phyloP scores from a whole-genome alignment of 2,329 filamentous ascomycete genomes.

The Aspergillus versicolor region DNA sequence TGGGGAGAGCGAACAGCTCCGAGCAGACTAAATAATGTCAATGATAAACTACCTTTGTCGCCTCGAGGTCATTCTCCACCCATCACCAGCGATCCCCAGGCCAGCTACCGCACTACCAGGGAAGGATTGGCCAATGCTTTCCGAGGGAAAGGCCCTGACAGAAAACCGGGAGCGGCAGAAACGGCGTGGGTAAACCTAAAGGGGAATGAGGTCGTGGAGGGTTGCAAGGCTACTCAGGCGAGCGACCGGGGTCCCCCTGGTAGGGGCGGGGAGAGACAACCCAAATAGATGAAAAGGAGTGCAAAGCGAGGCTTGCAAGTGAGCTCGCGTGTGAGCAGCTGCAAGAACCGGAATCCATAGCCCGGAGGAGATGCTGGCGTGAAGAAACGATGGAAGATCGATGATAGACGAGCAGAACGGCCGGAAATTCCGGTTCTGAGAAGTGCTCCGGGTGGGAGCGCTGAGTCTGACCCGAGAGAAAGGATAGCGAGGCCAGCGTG shows the following conservation, averaged over 20 bases:
- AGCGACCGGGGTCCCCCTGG: too few relatives aligned
- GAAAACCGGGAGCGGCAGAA: slow-evolving; percentile 25
- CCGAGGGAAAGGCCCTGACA: slow-evolving; percentile 21
- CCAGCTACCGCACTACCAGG: slow-evolving; percentile 11
- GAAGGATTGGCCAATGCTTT: slow-evolving; percentile 23
- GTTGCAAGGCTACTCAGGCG: neutral
- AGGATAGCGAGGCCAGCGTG: neutral
- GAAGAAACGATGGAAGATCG: too few relatives aligned
- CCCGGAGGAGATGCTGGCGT: too few relatives aligned
- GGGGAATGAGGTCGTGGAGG: slow-evolving; percentile 9
- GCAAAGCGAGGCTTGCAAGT: too few relatives aligned
- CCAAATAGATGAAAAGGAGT: too few relatives aligned
- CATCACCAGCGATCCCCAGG: slow-evolving; percentile 13
- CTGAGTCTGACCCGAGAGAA: slow-evolving; percentile 5
- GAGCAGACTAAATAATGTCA: neutral
- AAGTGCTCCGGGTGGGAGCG: neutral
- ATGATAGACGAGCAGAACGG: too few relatives aligned
- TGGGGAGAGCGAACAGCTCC: slow-evolving; percentile 9
- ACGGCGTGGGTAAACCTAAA: slow-evolving; percentile 20
- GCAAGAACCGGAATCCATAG: too few relatives aligned
- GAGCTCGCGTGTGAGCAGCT: too few relatives aligned
- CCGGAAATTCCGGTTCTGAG: too few relatives aligned
- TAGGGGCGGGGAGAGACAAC: too few relatives aligned
- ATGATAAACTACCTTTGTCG: too few relatives aligned
- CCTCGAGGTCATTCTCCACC: too few relatives aligned